Base-by-base conservation (phyloP, 768 basidiomycete species). In the Hebeloma cylindrosporum region DNA sequence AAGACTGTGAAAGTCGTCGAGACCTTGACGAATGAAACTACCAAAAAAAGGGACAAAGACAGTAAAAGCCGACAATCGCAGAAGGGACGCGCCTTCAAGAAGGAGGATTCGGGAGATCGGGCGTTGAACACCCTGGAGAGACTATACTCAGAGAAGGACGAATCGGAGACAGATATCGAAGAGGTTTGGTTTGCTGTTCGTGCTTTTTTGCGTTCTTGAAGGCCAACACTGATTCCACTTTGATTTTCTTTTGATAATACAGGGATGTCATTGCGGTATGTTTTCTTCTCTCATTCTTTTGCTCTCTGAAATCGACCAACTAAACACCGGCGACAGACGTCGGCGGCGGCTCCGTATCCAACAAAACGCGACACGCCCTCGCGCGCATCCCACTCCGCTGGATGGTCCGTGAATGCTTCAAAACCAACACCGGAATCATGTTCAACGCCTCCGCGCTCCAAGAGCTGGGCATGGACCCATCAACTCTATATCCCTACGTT, bases 391-490 rank as follows among this genome's bases (percentile, higher is more conserved):
- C 80, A 3, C 69, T 83, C 2, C 71, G 75, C 1, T 83, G 86
- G 86, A 85, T 88, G 84, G 64, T 88, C 22, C 77, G 85, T 23
- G 79, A 88, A 55, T 79, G 76, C 53, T 83, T 86, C 72, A 73
- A 72, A 44, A 59, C 76, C 7, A 65, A 80, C 0, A 72, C 79
- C 0, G 83, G 82, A 0, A 83, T 86, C 31, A 65, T 83, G 53
- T 86, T 86, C 63, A 62, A 76, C 26, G 60, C 72, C 0, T 64
- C 71, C 8, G 63, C 63, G 29, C 70, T 85, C 25, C 60, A 59
- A 7, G 59, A 65, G 14, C 67, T 81, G 14, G 80, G 82, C 0
- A 54, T 83, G 40, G 75, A 82, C 40, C 71, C 70, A 0, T 39
- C 61, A 40, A 71, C 63, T 20, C 70, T 84, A 21, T 72, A 72